phyloP scores from a whole-genome alignment of 2,329 filamentous ascomycete genomes.

The Clarireedia hainanense region DNA sequence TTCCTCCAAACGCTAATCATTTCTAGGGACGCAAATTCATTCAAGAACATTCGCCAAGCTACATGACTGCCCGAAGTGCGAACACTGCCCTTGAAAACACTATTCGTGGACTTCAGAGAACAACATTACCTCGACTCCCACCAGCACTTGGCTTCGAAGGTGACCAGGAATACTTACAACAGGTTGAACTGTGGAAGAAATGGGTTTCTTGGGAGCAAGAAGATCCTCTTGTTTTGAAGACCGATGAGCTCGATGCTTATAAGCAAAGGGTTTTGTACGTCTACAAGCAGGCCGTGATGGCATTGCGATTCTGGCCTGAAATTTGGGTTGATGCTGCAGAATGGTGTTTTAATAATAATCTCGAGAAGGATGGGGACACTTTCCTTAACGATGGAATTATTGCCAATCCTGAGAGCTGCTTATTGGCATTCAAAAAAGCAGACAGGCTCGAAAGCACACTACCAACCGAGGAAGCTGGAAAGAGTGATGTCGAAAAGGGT shows the following conservation, averaged over 20 bases:
- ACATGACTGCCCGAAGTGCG: constrained; percentile 92
- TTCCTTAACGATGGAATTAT: constrained; percentile 76
- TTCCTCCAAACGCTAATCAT: constrained; percentile 13
- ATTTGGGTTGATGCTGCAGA: constrained; percentile 94
- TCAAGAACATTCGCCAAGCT: constrained; percentile 83
- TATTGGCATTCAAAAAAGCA: constrained; percentile 82
- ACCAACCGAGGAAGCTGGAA: constrained; percentile 68
- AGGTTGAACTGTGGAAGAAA: constrained; percentile 82
- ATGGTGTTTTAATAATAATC: constrained; percentile 77
- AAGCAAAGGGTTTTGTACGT: constrained; percentile 77
- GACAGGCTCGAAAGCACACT: constrained; percentile 79
- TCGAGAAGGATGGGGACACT: constrained; percentile 54
- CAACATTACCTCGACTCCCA: constrained; percentile 71
- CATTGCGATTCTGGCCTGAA: constrained; percentile 87
- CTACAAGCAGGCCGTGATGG: constrained; percentile 91
- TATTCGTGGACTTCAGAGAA: constrained; percentile 66
- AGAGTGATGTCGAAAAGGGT: constrained; percentile 54
- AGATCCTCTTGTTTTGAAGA: constrained; percentile 78
- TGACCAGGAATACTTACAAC: constrained; percentile 72
- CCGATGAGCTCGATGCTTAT: constrained; percentile 69
- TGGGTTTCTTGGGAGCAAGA: constrained; percentile 97
- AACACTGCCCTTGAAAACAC: constrained; percentile 88
- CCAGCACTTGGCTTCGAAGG: constrained; percentile 82
- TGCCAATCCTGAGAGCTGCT: constrained; percentile 87
- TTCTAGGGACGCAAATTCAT: constrained; percentile 84